Evolutionary conservation across 2,329 filamentous ascomycete genomes (phyloP), one percentile per base, ranked within the genome.

Genomic region (Hirsutella thompsonii): DNA sequence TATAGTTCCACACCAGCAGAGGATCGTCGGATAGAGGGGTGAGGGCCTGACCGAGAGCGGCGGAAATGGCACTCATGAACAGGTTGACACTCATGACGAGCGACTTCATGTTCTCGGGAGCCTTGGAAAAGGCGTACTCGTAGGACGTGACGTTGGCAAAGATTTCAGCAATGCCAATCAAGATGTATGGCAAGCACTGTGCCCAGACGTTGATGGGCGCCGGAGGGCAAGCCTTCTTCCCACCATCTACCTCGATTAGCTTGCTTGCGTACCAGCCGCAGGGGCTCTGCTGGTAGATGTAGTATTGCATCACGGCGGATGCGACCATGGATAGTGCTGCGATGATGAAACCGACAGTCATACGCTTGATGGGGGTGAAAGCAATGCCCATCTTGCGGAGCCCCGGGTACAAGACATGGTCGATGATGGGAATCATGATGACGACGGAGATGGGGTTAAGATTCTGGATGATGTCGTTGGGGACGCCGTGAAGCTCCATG

Each of bases 41-140:
- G 32, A 83, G 70, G 1, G 79, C 80, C 63, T 85, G 76, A n/a
- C 79, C 80, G 38, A 88, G 62, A 29, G 82, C 81, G 23, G 78
- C 69, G 1, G 78, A 76, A 49, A 88, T 68, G 43, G 81, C 82
- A 23, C 69, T 79, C 70, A 76, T 85, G 64, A 83, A 79, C 32
- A 86, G 68, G 54, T 79, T 79, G 51, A 87, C 67, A 18, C 75
- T 74, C 59, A 74, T 70, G 51, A 89, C 81, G n/a, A 88, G 68
- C 1, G 79, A 83, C 48, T 81, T 79, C 83, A 89, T 89, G 65
- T 86, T 87, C 53, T 73, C 76, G 20, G 83, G 83, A 0, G 82
- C 81, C 61, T 86, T 85, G 56, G 79, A 80, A 64, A 79, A 88
- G 28, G 83, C 83, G 47, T 85, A 86, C 56, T 87, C 83, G 47